These are phyloP conservation scores for Candida nonsorbophila DNA, from an alignment of 805 yeast species.

Conservation along the genomic window DNA sequence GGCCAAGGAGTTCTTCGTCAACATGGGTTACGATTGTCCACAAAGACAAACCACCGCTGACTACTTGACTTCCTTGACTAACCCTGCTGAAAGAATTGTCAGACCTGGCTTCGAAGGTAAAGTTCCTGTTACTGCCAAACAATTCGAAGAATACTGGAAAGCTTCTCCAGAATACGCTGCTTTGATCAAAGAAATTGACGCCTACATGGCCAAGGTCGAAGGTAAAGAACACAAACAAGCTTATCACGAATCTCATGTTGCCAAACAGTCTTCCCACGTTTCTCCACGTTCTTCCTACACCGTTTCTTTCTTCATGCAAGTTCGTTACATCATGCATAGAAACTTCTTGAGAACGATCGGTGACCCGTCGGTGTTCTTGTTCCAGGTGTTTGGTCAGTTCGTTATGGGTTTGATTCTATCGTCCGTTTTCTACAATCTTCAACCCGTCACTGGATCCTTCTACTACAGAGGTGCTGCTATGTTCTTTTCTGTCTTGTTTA, in stretches of 20 bases:
- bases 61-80: slow-evolving; percentile 61
- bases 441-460: slow-evolving; percentile 47
- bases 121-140: slow-evolving; percentile 52
- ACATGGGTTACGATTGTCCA: slow-evolving; percentile 60
- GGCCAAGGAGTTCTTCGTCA: slow-evolving; percentile 46
- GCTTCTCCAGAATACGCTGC: slow-evolving; percentile 45
- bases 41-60: slow-evolving; percentile 66
- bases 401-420: slow-evolving; percentile 57
- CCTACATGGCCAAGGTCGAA: slow-evolving; percentile 25
- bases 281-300: slow-evolving; percentile 31
- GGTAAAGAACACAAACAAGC: slow-evolving; percentile 9
- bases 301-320: slow-evolving; percentile 44
- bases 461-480: slow-evolving; percentile 60
- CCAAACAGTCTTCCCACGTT: slow-evolving; percentile 36
- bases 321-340: slow-evolving; percentile 47
- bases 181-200: slow-evolving; percentile 38
- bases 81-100: slow-evolving; percentile 53
- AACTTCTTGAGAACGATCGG: slow-evolving; percentile 51
- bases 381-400: slow-evolving; percentile 47
- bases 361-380: slow-evolving; percentile 50
- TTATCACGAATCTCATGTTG: slow-evolving; percentile 19
- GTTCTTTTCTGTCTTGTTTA: slow-evolving; percentile 56
- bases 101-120: slow-evolving; percentile 44
- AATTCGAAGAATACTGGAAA: slow-evolving; percentile 58
- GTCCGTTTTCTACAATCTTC: slow-evolving; percentile 52